Conservation (phyloP, 495 filamentous ascomycete species). For the Lasiosphaeria miniovina region DNA sequence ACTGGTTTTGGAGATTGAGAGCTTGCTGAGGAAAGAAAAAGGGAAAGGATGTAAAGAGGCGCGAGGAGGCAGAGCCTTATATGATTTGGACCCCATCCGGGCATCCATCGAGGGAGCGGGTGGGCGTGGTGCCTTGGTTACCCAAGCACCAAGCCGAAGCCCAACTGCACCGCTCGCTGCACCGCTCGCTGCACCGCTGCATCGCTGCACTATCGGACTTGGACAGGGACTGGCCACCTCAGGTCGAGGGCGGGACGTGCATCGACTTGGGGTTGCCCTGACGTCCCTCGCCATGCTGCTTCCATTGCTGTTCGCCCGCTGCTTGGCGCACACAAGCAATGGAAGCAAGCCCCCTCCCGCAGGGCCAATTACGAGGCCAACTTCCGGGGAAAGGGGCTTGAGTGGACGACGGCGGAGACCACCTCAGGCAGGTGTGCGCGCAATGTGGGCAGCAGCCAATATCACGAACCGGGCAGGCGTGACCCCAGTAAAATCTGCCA, state of each 20-base stretch:
- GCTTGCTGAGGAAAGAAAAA: constrained; percentile 72
- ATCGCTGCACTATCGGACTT: too few relatives aligned
- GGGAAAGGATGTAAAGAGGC: constrained; percentile 37
- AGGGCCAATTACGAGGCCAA: constrained; percentile 28
- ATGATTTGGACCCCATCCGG: constrained; percentile 32
- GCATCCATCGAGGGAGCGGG: constrained; percentile 18
- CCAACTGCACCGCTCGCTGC: constrained; percentile 6
- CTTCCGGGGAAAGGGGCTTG: constrained; percentile 5
- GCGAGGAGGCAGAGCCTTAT: constrained; percentile 44
- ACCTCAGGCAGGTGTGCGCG: background rate
- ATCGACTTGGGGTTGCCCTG: background rate
- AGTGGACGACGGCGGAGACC: background rate
- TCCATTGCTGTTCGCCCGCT: too few relatives aligned
- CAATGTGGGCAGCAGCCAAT: constrained; percentile 17
- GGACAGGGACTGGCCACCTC: background rate
- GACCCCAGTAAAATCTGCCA: constrained; percentile 4
- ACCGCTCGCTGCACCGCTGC: too few relatives aligned
- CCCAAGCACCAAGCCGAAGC: constrained; percentile 9
- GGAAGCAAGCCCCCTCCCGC: constrained; percentile 15
- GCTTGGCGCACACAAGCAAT: background rate
- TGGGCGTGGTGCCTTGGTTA: constrained; percentile 24
- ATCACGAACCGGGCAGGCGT: constrained; percentile 22
- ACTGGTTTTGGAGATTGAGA: constrained; percentile 64
- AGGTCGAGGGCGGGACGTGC: background rate
- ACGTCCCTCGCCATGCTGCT: too few relatives aligned